phyloP scores from a whole-genome alignment of 2,329 filamentous ascomycete species.

The Blastomyces parvus region DNA sequence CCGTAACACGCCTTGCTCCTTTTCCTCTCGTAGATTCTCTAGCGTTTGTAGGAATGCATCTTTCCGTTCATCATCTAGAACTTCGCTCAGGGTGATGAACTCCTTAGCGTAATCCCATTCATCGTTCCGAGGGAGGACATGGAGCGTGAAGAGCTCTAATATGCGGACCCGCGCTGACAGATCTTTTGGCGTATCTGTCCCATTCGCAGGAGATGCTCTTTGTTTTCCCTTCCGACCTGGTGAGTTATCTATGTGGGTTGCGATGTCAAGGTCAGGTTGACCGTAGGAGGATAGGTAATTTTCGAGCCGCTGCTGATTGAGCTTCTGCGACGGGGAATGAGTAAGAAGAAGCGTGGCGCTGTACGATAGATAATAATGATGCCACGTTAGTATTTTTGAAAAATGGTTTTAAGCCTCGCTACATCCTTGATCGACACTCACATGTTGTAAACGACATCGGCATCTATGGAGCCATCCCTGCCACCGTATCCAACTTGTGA shows the following conservation, averaged over 20 bases:
- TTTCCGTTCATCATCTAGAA: conserved; percentile 83
- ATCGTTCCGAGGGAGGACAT: conserved; percentile 84
- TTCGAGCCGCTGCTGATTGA: conserved; percentile 83
- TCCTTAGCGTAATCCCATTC: conserved; percentile 94
- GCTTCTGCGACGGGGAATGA: conserved; percentile 72
- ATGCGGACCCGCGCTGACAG: conserved; percentile 80
- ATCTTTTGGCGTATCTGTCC: conserved; percentile 74
- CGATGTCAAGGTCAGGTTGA: conserved; percentile 62
- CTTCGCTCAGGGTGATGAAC: conserved; percentile 76
- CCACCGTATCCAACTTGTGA: conserved; percentile 79
- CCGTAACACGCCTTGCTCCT: conserved; percentile 58
- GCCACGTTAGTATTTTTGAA: conserved; percentile 10
- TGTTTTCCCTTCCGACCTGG: conserved; percentile 26
- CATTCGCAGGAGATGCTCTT: conserved; percentile 40
- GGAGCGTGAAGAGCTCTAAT: conserved; percentile 87
- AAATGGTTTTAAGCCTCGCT: background rate
- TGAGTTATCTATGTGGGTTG: conserved; percentile 47
- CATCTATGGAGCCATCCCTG: conserved; percentile 80
- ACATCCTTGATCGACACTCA: conserved; percentile 27
- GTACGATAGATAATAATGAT: conserved; percentile 10
- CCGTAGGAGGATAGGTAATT: conserved; percentile 73
- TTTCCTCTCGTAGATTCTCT: conserved; percentile 74
- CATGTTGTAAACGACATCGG: conserved; percentile 66
- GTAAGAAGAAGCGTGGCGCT: conserved; percentile 83
- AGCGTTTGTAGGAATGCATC: conserved; percentile 83